A percentile compares a stretch with the other conserved stretches of the same genome.
Evolutionary conservation across 1,284 basidiomycete species (phyloP).

Genomic region (Earliella scabrosa): DNA sequence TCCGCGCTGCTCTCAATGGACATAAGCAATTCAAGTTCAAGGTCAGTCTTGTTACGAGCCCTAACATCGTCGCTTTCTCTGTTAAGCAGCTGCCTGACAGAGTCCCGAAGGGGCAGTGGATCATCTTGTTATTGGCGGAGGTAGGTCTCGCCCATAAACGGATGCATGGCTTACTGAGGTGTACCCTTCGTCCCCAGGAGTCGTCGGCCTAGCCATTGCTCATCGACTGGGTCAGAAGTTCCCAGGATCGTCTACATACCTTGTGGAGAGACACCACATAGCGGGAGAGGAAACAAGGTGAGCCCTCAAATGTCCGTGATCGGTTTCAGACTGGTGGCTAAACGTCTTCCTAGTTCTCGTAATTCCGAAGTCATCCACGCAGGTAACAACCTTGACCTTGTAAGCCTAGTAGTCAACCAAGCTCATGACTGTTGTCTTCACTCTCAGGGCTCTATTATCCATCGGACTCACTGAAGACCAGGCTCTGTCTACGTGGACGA

Average conservation of each 20-base stretch:
- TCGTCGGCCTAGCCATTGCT: conserved; percentile 89
- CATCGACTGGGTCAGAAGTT: conserved; percentile 72
- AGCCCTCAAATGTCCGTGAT: conserved; percentile 18
- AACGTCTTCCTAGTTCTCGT: conserved; percentile 66
- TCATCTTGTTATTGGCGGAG: conserved; percentile 92
- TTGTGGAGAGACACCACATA: conserved; percentile 80
- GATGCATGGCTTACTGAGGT: not conserved
- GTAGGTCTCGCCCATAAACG: conserved; percentile 38
- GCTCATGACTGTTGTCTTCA: too few species aligned
- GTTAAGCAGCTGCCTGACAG: conserved; percentile 35
- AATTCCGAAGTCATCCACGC: conserved; percentile 98
- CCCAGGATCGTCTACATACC: conserved; percentile 77
- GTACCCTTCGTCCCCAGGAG: conserved; percentile 60
- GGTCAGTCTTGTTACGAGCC: conserved; percentile 38
- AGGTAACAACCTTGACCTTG: conserved; percentile 53
- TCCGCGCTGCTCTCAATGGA: conserved; percentile 65
- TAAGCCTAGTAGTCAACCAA: too few species aligned
- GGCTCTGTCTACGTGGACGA: conserved; percentile 86
- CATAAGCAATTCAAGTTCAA: conserved; percentile 65
- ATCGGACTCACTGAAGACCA: conserved; percentile 83
- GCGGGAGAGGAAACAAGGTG: conserved; percentile 88
- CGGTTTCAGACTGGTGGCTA: not conserved
- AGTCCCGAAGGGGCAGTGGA: conserved; percentile 82
- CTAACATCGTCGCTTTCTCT: not conserved
- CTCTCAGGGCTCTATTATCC: conserved; percentile 82